Conservation (phyloP, 1,284 basidiomycete species). For the Apiotrichum akiyoshidainum region DNA sequence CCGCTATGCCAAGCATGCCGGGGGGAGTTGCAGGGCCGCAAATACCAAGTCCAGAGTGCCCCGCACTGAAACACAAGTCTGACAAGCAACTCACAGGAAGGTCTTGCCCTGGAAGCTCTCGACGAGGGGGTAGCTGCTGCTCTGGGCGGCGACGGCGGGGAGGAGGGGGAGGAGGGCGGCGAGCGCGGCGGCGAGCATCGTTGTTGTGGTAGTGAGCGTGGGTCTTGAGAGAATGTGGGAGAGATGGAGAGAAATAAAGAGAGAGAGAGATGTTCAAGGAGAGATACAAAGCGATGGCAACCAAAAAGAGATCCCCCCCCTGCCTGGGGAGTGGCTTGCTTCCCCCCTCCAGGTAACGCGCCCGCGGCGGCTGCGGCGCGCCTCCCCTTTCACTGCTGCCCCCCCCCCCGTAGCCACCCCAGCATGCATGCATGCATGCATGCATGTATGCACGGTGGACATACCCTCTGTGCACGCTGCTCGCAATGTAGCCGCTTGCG, state of each 20-base stretch:
- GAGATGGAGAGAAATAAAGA: neutral
- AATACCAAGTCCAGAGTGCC: neutral
- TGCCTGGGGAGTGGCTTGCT: no score
- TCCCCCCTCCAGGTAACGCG: no score
- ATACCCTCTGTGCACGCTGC: no score
- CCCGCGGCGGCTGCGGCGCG: no score
- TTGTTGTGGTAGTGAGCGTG: neutral
- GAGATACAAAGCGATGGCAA: neutral
- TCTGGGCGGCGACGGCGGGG: slow-evolving; percentile 4
- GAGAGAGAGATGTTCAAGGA: neutral
- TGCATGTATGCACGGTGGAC: no score
- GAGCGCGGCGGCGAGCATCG: slow-evolving; percentile 7
- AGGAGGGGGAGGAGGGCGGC: slow-evolving; percentile 5
- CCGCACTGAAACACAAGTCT: neutral
- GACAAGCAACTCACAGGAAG: slow-evolving; percentile 16
- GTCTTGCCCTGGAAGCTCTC: slow-evolving; percentile 22
- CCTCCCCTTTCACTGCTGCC: no score
- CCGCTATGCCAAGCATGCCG: neutral
- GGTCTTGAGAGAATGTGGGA: neutral
- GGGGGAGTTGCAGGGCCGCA: no score
- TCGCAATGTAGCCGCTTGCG: no score
- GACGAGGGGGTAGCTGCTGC: slow-evolving; percentile 17
- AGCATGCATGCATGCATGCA: no score
- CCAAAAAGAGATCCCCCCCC: no score
- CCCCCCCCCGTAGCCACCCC: no score